phyloP scores from a whole-genome alignment of 2,329 filamentous ascomycete genomes.

The Claviceps maximensis region DNA sequence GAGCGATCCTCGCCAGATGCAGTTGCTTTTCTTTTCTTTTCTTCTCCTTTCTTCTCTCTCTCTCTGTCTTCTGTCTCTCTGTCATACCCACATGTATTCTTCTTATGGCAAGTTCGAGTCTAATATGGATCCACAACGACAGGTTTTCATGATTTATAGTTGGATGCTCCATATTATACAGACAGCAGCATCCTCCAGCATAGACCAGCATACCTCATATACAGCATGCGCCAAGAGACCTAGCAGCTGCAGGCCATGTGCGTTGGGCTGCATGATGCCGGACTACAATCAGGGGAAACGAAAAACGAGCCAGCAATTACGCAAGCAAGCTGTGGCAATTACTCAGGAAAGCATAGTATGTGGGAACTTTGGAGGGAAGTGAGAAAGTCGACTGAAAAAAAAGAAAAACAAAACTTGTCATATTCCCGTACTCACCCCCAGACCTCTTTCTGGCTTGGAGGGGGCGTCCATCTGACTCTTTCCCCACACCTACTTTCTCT shows the following conservation, averaged over 20 bases:
- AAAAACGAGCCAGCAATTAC: not conserved
- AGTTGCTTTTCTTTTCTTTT: not conserved
- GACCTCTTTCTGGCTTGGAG: too few species aligned
- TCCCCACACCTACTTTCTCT: not conserved
- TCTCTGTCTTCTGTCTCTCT: too few species aligned
- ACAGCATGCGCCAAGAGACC: too few species aligned
- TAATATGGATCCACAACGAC: too few species aligned
- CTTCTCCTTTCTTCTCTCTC: not conserved
- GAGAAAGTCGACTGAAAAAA: too few species aligned
- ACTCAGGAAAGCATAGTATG: not conserved
- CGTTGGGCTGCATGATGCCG: not conserved
- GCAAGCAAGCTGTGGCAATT: not conserved
- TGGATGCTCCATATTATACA: too few species aligned
- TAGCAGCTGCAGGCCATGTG: not conserved
- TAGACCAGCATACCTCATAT: too few species aligned
- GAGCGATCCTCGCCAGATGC: not conserved
- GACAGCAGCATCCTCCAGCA: too few species aligned
- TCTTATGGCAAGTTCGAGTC: too few species aligned
- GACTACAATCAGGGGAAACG: not conserved
- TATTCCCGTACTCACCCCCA: too few species aligned
- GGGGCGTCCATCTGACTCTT: not conserved
- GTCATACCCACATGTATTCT: too few species aligned
- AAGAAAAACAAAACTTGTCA: too few species aligned
- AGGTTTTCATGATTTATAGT: not conserved
- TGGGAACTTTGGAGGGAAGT: not conserved